phyloP scores from a whole-genome alignment of 805 yeast species.

The Cyberlindnera sargentensis region DNA sequence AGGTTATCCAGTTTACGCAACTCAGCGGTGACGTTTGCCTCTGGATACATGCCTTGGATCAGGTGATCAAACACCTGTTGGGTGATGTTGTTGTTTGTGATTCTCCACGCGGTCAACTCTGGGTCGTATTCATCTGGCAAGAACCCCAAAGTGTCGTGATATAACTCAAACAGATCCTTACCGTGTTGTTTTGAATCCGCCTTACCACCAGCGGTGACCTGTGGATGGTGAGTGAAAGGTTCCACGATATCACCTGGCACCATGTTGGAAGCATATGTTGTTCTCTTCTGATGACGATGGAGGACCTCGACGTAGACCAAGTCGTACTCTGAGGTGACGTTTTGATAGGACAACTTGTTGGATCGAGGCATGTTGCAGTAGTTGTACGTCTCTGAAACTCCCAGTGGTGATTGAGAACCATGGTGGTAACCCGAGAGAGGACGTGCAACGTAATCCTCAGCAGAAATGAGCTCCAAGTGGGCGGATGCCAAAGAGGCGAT shows the following conservation, averaged over 20 bases:
- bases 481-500: neutral
- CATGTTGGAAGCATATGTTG: slow-evolving; percentile 31
- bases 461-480: slow-evolving; percentile 12
- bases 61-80: slow-evolving; percentile 33
- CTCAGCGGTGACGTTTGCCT: slow-evolving; percentile 24
- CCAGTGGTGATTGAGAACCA: slow-evolving; percentile 18
- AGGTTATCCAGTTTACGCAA: slow-evolving; percentile 30
- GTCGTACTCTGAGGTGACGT: slow-evolving; percentile 23
- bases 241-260: slow-evolving; percentile 28
- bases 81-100: slow-evolving; percentile 33
- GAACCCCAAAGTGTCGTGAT: slow-evolving; percentile 28
- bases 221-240: slow-evolving; percentile 28
- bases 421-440: slow-evolving; percentile 19
- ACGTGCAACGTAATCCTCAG: slow-evolving; percentile 12
- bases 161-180: slow-evolving; percentile 29
- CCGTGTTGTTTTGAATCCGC: slow-evolving; percentile 35
- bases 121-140: slow-evolving; percentile 30
- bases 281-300: slow-evolving; percentile 39
- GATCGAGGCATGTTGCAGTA: slow-evolving; percentile 41
- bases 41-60: slow-evolving; percentile 32
- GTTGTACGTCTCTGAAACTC: slow-evolving; percentile 30
- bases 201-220: slow-evolving; percentile 33
- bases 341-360: slow-evolving; percentile 24
- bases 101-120: slow-evolving; percentile 26
- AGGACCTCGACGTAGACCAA: slow-evolving; percentile 32